These are phyloP conservation scores for Pholiota microspora DNA, from an alignment of 768 basidiomycete species.

Conservation along the genomic window DNA sequence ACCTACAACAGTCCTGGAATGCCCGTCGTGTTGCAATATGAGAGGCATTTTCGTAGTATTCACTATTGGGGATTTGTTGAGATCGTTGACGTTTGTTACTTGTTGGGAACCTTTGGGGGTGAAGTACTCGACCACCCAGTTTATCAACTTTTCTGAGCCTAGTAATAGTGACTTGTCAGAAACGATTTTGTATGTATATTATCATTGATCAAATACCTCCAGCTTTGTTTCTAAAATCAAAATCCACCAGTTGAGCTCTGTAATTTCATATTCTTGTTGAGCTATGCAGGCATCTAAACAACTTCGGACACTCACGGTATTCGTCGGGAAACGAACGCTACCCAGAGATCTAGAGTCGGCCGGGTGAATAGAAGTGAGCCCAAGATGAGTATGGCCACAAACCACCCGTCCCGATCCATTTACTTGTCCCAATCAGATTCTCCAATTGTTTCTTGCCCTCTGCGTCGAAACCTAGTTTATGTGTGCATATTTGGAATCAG, in stretches of 20 bases:
- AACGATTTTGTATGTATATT: not conserved
- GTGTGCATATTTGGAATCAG: not conserved
- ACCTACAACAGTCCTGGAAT: constrained; percentile 86
- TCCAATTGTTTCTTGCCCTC: constrained; percentile 65
- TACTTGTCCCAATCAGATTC: constrained; percentile 52
- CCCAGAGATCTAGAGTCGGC: constrained; percentile 57
- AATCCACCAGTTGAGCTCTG: constrained; percentile 67
- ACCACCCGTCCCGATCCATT: constrained; percentile 75
- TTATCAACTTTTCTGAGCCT: constrained; percentile 50
- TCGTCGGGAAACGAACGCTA: constrained; percentile 74
- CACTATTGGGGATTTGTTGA: constrained; percentile 52
- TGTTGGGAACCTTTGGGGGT: constrained; percentile 23
- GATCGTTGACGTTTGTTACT: constrained; percentile 46
- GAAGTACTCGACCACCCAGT: constrained; percentile 83
- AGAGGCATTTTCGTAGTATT: constrained; percentile 72
- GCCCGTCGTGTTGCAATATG: constrained; percentile 79
- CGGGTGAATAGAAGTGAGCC: not conserved
- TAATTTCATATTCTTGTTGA: not conserved
- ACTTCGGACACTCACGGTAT: constrained; percentile 64
- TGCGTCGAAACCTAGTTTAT: constrained; percentile 61
- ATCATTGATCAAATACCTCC: constrained; percentile 34
- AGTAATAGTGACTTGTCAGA: not conserved
- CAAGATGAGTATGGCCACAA: not conserved
- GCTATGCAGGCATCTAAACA: not conserved
- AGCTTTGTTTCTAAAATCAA: constrained; percentile 42